Base-by-base conservation (phyloP, 2,329 filamentous ascomycete species). In the Fusarium xylarioides region DNA sequence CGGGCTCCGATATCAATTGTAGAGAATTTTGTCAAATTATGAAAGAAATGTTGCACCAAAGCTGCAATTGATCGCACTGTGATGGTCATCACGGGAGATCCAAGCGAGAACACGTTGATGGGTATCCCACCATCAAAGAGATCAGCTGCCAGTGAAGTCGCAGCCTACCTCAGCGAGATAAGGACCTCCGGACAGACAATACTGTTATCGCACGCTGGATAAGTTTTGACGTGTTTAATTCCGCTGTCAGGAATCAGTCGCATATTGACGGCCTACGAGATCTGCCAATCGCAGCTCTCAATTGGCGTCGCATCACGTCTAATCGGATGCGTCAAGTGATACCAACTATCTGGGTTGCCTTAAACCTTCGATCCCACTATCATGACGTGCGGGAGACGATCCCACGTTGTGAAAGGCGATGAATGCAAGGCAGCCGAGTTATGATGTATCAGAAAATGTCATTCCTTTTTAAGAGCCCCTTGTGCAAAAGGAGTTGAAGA, bases 251-350 rank as follows among this genome's bases (percentile, higher is more conserved):
- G 66, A 69, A 46, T 59, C 38, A 53, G 19, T n/a, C 71, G 71
- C 71, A 63, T 73, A 74, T 53, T 44, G 42, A 55, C 67, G 67
- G 67, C 55, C 44, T 71, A 35, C 55, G 38, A 21, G 34, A 46
- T 34, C 46, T 68, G 18, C 71, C 71, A 73, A 74, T 73, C 49
- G 54, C 50, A 44, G 40, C 28, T 50, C 30, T 59, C 63, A 71
- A 73, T 73, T 73, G 67, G 38, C 46, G 58, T 73, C 42, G 28
- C 66, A 74, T 71, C 47, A 37, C 28, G 46, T 56, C 44, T 44
- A 47, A 38, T 35, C 55, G 43, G 49, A 64, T 68, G 54, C 28
- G 58, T 71, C 71, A 74, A 73, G 58, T 74, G 70, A 73, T 74
- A 63, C 67, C 63, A 56, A 67, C 28, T 63, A 38, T 35, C 38